These are phyloP conservation scores for Ustilaginoidea virens DNA, from an alignment of 2,329 filamentous ascomycete genomes.

Conservation along the genomic window DNA sequence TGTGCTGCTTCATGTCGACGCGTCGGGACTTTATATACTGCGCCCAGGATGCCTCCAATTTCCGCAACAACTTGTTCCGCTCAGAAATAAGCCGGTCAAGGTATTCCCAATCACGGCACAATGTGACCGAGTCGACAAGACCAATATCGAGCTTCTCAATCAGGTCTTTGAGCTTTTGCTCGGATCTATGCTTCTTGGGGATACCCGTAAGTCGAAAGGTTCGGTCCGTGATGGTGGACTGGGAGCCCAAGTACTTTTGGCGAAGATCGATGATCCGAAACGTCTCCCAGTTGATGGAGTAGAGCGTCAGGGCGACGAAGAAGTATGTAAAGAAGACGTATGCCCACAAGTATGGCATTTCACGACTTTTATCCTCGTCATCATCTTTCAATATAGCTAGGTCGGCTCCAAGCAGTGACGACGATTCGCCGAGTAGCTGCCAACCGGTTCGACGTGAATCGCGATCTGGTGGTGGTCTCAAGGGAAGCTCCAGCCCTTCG, in stretches of 20 bases:
- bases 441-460: conserved; percentile 4
- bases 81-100: conserved; percentile 61
- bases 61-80: conserved; percentile 48
- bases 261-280: conserved; percentile 70
- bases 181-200: conserved; percentile 60
- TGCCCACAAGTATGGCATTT: conserved; percentile 60
- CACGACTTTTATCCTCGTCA: conserved; percentile 18
- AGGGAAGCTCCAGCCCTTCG: conserved; percentile 2
- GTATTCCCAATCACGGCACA: conserved; percentile 77
- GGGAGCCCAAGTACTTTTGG: conserved; percentile 82
- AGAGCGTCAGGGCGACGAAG: conserved; percentile 70
- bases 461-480: conserved; percentile 1
- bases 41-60: conserved; percentile 73
- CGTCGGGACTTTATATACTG: conserved; percentile 32
- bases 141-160: conserved; percentile 82
- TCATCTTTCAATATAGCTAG: conserved; percentile 12
- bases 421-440: not conserved
- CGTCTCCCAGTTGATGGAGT: conserved; percentile 71
- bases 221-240: conserved; percentile 89
- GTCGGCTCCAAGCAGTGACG: not conserved
- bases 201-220: conserved; percentile 88
- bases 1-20: conserved; percentile 5
- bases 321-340: conserved; percentile 92
- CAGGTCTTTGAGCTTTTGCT: conserved; percentile 70
- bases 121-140: conserved; percentile 70